Evolutionary conservation across 2,329 filamentous ascomycete species (phyloP), one percentile per base, ranked within the genome.

Genomic region (Parascedosporium putredinis): DNA sequence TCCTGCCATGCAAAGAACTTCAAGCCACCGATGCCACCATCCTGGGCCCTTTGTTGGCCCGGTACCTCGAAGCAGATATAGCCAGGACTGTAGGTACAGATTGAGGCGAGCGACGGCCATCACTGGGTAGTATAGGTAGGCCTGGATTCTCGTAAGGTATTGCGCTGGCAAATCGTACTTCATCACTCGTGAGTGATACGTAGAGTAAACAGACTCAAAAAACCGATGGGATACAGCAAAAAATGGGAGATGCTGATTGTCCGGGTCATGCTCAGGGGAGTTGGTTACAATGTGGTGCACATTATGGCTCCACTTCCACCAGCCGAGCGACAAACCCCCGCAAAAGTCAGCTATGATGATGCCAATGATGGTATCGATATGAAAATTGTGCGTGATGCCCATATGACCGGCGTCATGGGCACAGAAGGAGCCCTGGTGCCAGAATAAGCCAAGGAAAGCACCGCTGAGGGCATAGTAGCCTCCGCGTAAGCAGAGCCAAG

Each of bases 271-370:
- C 65, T 96, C 93, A 12, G 90, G 87, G 40, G 85, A 85, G 64
- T 97, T 97, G 16, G 93, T 97, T 48, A 97, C 85, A 57, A 97
- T 89, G 61, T 97, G 91, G 63, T 97, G 91, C 7, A 96, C 89
- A 61, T 97, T 97, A 67, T 97, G 91, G 63, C 83, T 96, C 54
- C 81, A 78, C 68, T 97, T 97, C 91, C 93, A 98, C 93, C 93
- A 98, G 42, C 91, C 88, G 49, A 95, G 69, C 23, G 88, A 95
- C 29, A 98, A 68, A 0, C 93, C 93, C 33, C 93, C 93, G 18
- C 93, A 70, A 58, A 85, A 97, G 63, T 95, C 86, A 49, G 90
- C 89, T 59, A 96, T 85, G 55, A 95, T 69, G 60, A 97, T 95
- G 45, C 88, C 91, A 54, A 98, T 88, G 45, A 85, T 74, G 2